phyloP scores from a whole-genome alignment of 176 grass and related monocot species.

The Melocanna baccifera region DNA sequence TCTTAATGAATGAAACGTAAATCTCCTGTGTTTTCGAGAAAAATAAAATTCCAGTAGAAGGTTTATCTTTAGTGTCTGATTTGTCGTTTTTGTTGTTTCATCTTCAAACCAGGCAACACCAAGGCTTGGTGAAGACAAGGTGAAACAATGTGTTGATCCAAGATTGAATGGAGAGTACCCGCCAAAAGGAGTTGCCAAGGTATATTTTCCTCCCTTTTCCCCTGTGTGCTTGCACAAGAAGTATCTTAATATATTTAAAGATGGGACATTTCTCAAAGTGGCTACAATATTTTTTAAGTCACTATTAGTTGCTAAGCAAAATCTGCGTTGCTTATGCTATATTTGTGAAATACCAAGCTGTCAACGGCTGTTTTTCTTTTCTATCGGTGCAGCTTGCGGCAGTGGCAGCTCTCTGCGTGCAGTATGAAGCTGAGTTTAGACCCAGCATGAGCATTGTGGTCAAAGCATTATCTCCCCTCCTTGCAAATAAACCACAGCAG shows the following conservation, averaged over 20 bases:
- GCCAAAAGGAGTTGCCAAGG: conserved; percentile 71
- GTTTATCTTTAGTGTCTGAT: background rate
- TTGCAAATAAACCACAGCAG: conserved; percentile 47
- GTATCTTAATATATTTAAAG: background rate
- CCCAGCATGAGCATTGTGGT: conserved; percentile 89
- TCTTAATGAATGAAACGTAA: too few relatives aligned
- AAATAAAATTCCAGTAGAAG: background rate
- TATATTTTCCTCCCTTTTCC: conserved; percentile 20
- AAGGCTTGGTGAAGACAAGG: conserved; percentile 77
- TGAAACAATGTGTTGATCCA: conserved; percentile 82
- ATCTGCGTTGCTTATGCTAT: background rate
- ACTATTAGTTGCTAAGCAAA: background rate
- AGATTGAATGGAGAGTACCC: conserved; percentile 74
- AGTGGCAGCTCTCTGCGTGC: conserved; percentile 71
- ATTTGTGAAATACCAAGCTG: conserved; percentile 9
- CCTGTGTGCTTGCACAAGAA: background rate
- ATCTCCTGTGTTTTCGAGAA: too few relatives aligned
- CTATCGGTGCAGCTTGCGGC: conserved; percentile 59
- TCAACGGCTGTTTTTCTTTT: background rate
- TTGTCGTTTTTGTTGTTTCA: conserved; percentile 3
- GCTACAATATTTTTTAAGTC: background rate
- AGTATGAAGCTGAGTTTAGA: conserved; percentile 78
- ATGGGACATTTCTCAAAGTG: background rate
- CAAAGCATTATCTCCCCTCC: conserved; percentile 70
- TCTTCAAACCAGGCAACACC: conserved; percentile 58